Evolutionary conservation across 176 grass and related monocot genomes (phyloP), one percentile per base, ranked within the genome.

Genomic region (Tillandsia leiboldiana): DNA sequence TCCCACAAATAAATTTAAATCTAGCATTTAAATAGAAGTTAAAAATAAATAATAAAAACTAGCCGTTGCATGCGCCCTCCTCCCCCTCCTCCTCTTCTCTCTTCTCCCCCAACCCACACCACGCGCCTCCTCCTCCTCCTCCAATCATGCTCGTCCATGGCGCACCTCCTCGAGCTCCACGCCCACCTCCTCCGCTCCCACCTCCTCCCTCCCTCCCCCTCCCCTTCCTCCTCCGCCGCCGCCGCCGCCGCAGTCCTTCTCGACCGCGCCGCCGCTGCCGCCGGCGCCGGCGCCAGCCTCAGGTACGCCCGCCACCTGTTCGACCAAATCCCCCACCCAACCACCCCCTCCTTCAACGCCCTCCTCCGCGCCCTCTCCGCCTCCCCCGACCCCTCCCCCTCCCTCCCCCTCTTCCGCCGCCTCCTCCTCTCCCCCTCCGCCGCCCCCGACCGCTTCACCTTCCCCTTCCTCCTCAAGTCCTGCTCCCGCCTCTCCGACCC

Each of bases 401-500:
- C 65, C 51, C 28, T 69, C 8, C 26, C 18, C 7, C 64, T 77
- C 33, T 61, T 58, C 33, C 53, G 12, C 11, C 12, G 11, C 7
- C 47, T 77, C 52, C 65, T 69, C 33, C 69, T 52, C 50, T 47
- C 51, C 29, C 48, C 65, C 29, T 20, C 11, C 17, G 12, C 28
- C 7, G 42, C 12, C 12, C 74, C 74, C 28, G 59, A 62, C 20
- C 22, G 29, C 2, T 49, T 49, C 65, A 77, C 74, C 65, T 69
- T 77, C 12, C 29, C 74, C 23, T 33, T 51, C 52, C 65, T 77
- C n/a, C 53, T 77, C 74, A 68, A 69, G 51, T 64, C 65, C 33
- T 69, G 65, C 65, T 11, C 65, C 52, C 65, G 52, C 53, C 53
- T 77, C 53, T 8, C 51, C 7, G 28, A 15, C 15, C 65, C 22